Percentiles rank a stretch among this genome's conserved stretches.
Evolutionary conservation across 2,329 filamentous ascomycete species (phyloP).

Genomic region (Venturia aucupariae): DNA sequence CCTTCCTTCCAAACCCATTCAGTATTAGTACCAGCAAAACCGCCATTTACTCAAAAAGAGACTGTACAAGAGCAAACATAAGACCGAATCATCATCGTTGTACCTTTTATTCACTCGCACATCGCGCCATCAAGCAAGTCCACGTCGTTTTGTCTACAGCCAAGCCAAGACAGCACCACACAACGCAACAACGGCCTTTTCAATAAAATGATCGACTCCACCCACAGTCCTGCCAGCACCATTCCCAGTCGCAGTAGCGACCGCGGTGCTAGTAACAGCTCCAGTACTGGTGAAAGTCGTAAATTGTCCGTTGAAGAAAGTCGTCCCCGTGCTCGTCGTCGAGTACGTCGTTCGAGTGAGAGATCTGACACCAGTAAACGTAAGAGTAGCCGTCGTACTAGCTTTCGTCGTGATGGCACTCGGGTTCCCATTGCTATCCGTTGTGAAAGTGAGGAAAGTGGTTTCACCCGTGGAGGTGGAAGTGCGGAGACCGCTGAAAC

Average conservation of each 20-base stretch:
- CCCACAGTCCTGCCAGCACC: not conserved
- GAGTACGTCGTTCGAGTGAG: not conserved
- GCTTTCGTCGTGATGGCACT: not conserved
- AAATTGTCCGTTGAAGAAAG: not conserved
- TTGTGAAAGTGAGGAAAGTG: not conserved
- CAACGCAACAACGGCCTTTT: not conserved
- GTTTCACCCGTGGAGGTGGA: not conserved
- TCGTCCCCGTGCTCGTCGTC: not conserved
- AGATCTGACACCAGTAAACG: not conserved
- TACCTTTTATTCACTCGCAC: not conserved
- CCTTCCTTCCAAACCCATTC: not conserved
- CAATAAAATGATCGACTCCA: not conserved
- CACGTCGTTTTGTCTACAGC: not conserved
- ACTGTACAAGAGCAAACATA: not conserved
- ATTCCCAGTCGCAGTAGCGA: not conserved
- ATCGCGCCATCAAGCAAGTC: not conserved
- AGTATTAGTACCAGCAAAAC: not conserved
- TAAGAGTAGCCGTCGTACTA: slow-evolving; percentile 1
- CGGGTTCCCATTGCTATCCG: slow-evolving; percentile 1
- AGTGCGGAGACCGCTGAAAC: slow-evolving; percentile 1
- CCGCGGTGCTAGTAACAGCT: not conserved
- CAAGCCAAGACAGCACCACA: not conserved
- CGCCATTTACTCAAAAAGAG: not conserved
- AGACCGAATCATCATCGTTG: not conserved
- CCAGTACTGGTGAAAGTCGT: not conserved